Evolutionary conservation across 768 basidiomycete genomes (phyloP).

Genomic region (Amanita inopinata): DNA sequence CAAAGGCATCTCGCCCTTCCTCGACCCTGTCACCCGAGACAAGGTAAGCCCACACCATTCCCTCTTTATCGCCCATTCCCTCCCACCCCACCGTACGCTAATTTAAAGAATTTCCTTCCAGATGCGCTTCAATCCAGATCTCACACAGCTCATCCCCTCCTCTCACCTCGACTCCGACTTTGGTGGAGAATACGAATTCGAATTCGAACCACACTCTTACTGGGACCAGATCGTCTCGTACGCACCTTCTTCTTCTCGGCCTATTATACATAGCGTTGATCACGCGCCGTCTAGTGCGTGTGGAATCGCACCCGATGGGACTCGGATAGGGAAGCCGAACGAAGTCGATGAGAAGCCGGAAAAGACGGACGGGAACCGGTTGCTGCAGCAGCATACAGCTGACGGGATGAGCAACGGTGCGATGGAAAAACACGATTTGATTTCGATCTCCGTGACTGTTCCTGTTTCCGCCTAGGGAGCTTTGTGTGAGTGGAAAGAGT

Average conservation of each 20-base stretch:
- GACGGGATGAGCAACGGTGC: too few species aligned
- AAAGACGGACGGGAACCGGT: too few species aligned
- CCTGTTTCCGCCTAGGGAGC: too few species aligned
- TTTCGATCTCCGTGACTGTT: too few species aligned
- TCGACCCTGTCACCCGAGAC: slow-evolving; percentile 82
- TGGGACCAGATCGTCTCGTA: slow-evolving; percentile 74
- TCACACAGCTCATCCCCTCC: slow-evolving; percentile 62
- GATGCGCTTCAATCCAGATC: slow-evolving; percentile 87
- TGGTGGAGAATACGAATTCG: slow-evolving; percentile 64
- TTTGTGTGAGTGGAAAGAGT: too few species aligned
- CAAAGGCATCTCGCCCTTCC: slow-evolving; percentile 77
- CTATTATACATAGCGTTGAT: too few species aligned
- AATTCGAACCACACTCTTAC: slow-evolving; percentile 66
- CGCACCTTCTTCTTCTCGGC: slow-evolving; percentile 13
- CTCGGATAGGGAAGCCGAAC: slow-evolving; percentile 24
- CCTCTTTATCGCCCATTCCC: neutral
- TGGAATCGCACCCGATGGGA: slow-evolving; percentile 46
- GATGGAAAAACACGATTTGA: too few species aligned
- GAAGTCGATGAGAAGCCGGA: neutral
- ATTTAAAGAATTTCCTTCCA: slow-evolving; percentile 16
- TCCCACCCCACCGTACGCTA: neutral
- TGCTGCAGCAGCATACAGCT: too few species aligned
- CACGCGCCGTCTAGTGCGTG: slow-evolving; percentile 39
- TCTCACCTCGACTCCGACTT: slow-evolving; percentile 78
- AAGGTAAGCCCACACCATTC: slow-evolving; percentile 64